Percentiles rank a stretch among this genome's conserved stretches.
Conservation (phyloP, 306 rosid species). For the Trifolium dubium region DNA sequence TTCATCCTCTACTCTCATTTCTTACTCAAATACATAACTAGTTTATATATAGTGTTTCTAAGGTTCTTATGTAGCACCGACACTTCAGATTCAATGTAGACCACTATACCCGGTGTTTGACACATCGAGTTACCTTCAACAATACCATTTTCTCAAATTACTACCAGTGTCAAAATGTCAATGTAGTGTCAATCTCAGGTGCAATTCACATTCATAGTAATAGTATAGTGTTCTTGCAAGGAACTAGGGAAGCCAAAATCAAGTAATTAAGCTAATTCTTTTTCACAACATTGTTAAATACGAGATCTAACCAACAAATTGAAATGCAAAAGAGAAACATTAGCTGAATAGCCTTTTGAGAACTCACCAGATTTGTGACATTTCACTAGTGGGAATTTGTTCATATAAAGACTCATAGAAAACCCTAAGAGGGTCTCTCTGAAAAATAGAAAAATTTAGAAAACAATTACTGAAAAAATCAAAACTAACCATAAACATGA, state of each 20-base stretch:
- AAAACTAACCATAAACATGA: background rate
- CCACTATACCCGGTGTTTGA: background rate
- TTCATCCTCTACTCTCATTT: conserved; percentile 11
- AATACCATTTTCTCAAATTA: background rate
- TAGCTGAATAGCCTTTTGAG: conserved; percentile 1
- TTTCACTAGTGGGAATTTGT: conserved; percentile 74
- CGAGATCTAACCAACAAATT: background rate
- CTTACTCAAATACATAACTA: background rate
- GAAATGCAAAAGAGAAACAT: conserved; percentile 5
- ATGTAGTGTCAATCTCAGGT: too few species aligned
- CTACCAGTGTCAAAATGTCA: background rate
- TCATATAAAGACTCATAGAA: conserved; percentile 68
- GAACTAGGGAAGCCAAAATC: background rate
- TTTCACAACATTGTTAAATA: background rate
- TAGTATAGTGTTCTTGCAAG: background rate
- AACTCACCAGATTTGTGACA: conserved; percentile 88
- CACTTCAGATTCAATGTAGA: background rate
- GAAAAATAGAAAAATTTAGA: conserved; percentile 37
- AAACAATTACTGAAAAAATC: conserved; percentile 16
- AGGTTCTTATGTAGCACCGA: background rate
- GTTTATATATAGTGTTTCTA: background rate
- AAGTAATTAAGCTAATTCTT: background rate
- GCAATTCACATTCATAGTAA: background rate
- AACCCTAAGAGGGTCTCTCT: conserved; percentile 82
- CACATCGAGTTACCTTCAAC: too few species aligned